Evolutionary conservation across 176 grass and related monocot species (phyloP).

Genomic region (Alloteropsis semialata): DNA sequence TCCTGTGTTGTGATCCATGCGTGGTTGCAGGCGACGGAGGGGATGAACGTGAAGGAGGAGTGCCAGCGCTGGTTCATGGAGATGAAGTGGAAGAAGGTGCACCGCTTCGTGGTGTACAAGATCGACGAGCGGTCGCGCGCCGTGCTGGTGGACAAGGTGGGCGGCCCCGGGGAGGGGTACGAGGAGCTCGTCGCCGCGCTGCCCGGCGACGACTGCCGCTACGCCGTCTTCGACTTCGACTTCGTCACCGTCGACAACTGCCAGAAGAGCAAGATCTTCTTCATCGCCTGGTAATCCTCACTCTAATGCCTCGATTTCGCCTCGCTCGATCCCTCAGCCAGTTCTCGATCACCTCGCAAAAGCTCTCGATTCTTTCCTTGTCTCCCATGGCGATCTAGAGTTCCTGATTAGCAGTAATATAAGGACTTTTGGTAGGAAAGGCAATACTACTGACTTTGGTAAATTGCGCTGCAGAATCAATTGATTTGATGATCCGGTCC

Average conservation of each 20-base stretch:
- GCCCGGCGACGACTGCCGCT: constrained; percentile 89
- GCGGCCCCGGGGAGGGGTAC: constrained; percentile 76
- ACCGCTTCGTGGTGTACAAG: constrained; percentile 95
- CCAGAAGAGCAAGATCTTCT: constrained; percentile 99
- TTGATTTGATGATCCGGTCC: background rate
- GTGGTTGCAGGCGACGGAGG: constrained; percentile 68
- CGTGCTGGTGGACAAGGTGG: constrained; percentile 86
- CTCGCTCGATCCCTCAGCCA: background rate
- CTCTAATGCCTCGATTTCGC: background rate
- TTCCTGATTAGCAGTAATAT: background rate
- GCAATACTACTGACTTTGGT: background rate
- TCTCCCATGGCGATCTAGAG: background rate
- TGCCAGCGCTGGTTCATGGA: constrained; percentile 89
- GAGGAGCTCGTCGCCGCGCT: constrained; percentile 81
- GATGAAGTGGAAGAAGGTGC: constrained; percentile 95
- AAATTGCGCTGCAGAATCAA: background rate
- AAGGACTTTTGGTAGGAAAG: background rate
- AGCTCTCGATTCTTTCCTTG: background rate
- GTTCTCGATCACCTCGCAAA: background rate
- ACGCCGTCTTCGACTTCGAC: constrained; percentile 97
- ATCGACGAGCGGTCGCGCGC: constrained; percentile 90
- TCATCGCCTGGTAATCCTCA: constrained; percentile 69
- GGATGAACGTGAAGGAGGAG: constrained; percentile 89
- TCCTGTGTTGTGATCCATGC: background rate
- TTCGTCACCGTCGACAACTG: constrained; percentile 95